A percentile compares a stretch with the other conserved stretches of the same genome.
Conservation (phyloP, 768 basidiomycete genomes). For the Hemileccinum rubropunctum region DNA sequence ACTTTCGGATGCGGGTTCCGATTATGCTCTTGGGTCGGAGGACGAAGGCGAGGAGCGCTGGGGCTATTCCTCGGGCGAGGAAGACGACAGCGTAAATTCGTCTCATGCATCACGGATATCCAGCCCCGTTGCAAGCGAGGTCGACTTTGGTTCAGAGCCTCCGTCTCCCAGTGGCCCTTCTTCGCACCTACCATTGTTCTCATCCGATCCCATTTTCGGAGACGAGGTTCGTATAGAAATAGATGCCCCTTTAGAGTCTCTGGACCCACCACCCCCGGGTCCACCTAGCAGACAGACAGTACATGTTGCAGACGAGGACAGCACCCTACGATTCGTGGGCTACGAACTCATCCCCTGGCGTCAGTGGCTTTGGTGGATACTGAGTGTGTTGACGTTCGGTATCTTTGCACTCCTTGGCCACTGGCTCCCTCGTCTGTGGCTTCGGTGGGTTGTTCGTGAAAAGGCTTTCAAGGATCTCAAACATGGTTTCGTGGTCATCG, state of each 20-base stretch:
- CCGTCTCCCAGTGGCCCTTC: slow-evolving; percentile 47
- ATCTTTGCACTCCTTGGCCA: slow-evolving; percentile 77
- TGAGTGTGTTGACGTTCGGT: slow-evolving; percentile 69
- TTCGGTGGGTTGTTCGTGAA: slow-evolving; percentile 80
- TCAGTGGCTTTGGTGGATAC: slow-evolving; percentile 64
- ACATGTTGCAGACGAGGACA: slow-evolving; percentile 87
- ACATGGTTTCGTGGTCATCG: slow-evolving; percentile 81
- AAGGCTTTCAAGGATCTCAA: slow-evolving; percentile 73
- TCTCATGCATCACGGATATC: slow-evolving; percentile 21
- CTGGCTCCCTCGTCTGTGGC: slow-evolving; percentile 93
- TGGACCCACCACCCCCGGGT: slow-evolving; percentile 74
- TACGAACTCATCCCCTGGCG: slow-evolving; percentile 69
- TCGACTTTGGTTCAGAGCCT: slow-evolving; percentile 71
- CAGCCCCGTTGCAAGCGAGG: slow-evolving; percentile 46
- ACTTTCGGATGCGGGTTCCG: slow-evolving; percentile 56
- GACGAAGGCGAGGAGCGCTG: slow-evolving; percentile 74
- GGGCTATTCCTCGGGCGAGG: slow-evolving; percentile 91
- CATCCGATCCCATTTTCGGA: slow-evolving; percentile 77
- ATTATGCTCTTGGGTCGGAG: slow-evolving; percentile 52
- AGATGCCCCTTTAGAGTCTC: slow-evolving; percentile 57
- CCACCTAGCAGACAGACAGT: slow-evolving; percentile 85
- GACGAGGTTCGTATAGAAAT: slow-evolving; percentile 84
- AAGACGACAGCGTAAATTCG: slow-evolving; percentile 45
- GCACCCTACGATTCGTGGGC: slow-evolving; percentile 82
- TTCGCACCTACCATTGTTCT: slow-evolving; percentile 62